phyloP scores from a whole-genome alignment of 164 flowering plant species.

The Echeveria elegans region DNA sequence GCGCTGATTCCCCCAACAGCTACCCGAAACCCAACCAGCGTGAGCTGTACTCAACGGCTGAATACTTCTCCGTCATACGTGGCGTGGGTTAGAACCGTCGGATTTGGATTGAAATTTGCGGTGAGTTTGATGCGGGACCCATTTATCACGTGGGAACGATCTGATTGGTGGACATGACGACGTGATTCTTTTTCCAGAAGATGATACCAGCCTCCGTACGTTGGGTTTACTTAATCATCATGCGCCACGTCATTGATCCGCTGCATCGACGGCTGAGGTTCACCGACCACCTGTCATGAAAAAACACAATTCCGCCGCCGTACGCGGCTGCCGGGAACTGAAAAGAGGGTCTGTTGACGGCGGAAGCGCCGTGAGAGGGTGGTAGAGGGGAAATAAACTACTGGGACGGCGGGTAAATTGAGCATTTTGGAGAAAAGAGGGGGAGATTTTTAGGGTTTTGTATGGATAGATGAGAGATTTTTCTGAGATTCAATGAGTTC shows the following conservation, averaged over 20 bases:
- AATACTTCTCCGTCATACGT: slow-evolving; percentile 17
- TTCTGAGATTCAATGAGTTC: not conserved
- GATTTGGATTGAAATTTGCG: slow-evolving; percentile 31
- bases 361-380: not conserved
- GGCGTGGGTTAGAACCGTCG: not conserved
- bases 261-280: not conserved
- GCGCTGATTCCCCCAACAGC: no score
- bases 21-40: slow-evolving; percentile 19
- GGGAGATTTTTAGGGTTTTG: slow-evolving; percentile 7
- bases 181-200: slow-evolving; percentile 8
- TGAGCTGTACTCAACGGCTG: slow-evolving; percentile 28
- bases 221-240: not conserved
- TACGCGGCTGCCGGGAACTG: not conserved
- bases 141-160: slow-evolving; percentile 16
- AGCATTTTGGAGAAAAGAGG: not conserved
- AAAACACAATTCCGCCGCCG: not conserved
- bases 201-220: not conserved
- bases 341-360: no score
- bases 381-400: not conserved
- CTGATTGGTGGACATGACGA: slow-evolving; percentile 12
- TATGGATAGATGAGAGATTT: slow-evolving; percentile 3
- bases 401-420: not conserved
- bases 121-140: slow-evolving; percentile 19
- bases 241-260: not conserved
- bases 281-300: not conserved